A percentile compares a stretch with the other conserved stretches of the same genome.
phyloP scores from a whole-genome alignment of 2,329 filamentous ascomycete species.

The Cercospora brassicicola region DNA sequence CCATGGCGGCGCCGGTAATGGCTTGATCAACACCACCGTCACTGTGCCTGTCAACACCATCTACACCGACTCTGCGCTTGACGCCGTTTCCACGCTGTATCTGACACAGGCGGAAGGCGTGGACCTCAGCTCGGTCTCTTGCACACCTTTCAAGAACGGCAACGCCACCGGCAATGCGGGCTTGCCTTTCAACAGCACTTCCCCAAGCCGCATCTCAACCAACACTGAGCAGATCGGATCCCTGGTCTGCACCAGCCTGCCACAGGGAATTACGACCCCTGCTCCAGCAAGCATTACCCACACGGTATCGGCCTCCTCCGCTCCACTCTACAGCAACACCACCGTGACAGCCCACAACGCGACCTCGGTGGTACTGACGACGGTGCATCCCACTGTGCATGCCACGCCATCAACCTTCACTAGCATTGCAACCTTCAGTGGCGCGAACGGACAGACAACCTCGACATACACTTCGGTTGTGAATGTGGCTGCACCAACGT shows the following conservation, averaged over 20 bases:
- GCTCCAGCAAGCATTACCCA: slow-evolving; percentile 11
- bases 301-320: slow-evolving; percentile 11
- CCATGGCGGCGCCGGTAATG: slow-evolving; percentile 31
- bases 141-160: slow-evolving; percentile 26
- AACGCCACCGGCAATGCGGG: slow-evolving; percentile 29
- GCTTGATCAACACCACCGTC: slow-evolving; percentile 33
- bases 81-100: slow-evolving; percentile 31
- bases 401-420: slow-evolving; percentile 20
- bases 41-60: slow-evolving; percentile 26
- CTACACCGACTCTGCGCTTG: slow-evolving; percentile 30
- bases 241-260: slow-evolving; percentile 25
- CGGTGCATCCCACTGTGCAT: slow-evolving; percentile 7
- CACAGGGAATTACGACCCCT: slow-evolving; percentile 1
- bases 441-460: slow-evolving; percentile 16
- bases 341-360: slow-evolving; percentile 15
- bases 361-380: slow-evolving; percentile 21
- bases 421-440: slow-evolving; percentile 18
- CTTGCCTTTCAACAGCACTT: slow-evolving; percentile 27
- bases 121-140: slow-evolving; percentile 27
- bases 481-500: slow-evolving; percentile 10
- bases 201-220: slow-evolving; percentile 29
- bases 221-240: slow-evolving; percentile 32
- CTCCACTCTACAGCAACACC: slow-evolving; percentile 12
- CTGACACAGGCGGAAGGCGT: slow-evolving; percentile 27
- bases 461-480: slow-evolving; percentile 17